Evolutionary conservation across 331 rosid species (phyloP), one percentile per base, ranked within the genome.

Genomic region (Ulmus americana): DNA sequence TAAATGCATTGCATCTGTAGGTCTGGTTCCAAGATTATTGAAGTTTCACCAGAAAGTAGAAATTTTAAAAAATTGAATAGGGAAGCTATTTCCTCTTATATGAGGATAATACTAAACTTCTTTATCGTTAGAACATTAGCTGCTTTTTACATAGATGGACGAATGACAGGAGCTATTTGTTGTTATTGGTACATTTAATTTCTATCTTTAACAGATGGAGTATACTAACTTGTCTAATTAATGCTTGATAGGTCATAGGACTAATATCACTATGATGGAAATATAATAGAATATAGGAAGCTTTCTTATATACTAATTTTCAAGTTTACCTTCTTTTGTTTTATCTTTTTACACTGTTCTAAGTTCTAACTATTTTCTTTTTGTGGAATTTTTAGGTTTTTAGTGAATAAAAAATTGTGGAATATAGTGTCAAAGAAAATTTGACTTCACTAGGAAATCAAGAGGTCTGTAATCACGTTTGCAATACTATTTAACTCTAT

Each of bases 361-460:
- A 28, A 28, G 35, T 28, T 28, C 35, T 28, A 28, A 28, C 7
- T 2, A 28, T 52, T 68, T 64, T 14, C n/a, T 64, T 45, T 12
- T 41, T 73, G 8, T 67, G 35, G 70, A 8, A 54, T 38, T 41
- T 44, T 56, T 67, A 91, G 95, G 50, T 88, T 69, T 91, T 91
- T 53, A 74, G 76, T 47, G 96, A 88, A 83, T 88, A 95, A 65
- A 83, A 80, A 82, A 91, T 91, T 80, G 86, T 79, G 65, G 91
- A 85, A 65, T 91, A 82, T 82, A 75, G 11, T 56, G 35, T 91
- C 53, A 20, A 81, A 72, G 97, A 91, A 79, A 68, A 79, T 51
- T 51, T 70, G 65, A 67, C 77, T 64, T 85, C 95, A 44, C 88
- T 90, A 8, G 86, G 82, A 70, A 88, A 77, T 50, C 84, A 70